phyloP scores from a whole-genome alignment of 2,329 filamentous ascomycete genomes.

The Epicoccum nigrum region DNA sequence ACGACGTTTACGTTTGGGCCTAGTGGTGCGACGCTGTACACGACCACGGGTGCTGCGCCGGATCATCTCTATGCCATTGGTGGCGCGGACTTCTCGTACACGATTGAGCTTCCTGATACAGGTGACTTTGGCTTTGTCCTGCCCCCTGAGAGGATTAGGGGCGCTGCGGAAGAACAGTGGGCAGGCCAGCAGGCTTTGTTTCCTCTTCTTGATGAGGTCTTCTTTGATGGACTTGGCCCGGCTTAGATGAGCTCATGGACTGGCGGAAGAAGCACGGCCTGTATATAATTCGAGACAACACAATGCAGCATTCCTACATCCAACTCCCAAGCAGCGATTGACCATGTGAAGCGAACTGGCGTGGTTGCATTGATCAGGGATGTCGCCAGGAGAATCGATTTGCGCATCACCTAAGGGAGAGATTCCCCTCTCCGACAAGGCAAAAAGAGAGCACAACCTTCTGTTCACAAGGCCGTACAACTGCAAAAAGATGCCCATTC shows the following conservation, averaged over 20 bases:
- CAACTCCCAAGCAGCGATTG: too few species aligned
- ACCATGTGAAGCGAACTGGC: too few species aligned
- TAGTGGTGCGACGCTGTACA: conserved; percentile 66
- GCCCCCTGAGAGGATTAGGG: conserved; percentile 54
- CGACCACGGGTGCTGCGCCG: conserved; percentile 53
- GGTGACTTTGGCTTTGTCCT: conserved; percentile 57
- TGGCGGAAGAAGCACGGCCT: too few species aligned
- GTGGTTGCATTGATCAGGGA: too few species aligned
- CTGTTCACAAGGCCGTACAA: too few species aligned
- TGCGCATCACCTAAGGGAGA: too few species aligned
- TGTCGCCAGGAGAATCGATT: too few species aligned
- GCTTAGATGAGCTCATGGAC: conserved; percentile 1
- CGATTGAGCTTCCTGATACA: conserved; percentile 56
- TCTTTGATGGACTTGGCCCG: conserved; percentile 36
- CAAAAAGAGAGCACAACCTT: too few species aligned
- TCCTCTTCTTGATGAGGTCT: conserved; percentile 32
- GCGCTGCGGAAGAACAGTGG: conserved; percentile 54
- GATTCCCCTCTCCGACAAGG: too few species aligned
- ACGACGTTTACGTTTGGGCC: conserved; percentile 52
- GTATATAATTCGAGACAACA: too few species aligned
- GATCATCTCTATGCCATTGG: conserved; percentile 52
- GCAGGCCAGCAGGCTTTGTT: conserved; percentile 44
- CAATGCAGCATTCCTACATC: too few species aligned
- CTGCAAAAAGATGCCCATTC: conserved; percentile 21
- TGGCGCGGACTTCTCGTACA: conserved; percentile 52